Evolutionary conservation across 768 basidiomycete species (phyloP).

Genomic region (Agrocybe pediades): DNA sequence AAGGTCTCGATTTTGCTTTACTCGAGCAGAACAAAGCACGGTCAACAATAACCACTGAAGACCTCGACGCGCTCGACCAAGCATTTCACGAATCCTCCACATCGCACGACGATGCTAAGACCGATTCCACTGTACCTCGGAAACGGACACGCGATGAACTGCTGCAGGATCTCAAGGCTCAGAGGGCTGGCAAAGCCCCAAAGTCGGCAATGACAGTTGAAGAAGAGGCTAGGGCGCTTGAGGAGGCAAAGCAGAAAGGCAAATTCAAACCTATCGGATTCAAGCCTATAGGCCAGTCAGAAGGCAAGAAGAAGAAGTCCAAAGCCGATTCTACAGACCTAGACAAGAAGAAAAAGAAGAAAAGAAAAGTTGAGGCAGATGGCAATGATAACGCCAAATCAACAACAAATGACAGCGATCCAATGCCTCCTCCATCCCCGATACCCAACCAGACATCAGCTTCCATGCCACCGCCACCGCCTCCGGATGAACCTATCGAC

Average conservation of each 20-base stretch:
- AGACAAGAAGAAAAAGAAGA: slow-evolving; percentile 67
- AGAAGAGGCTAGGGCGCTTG: slow-evolving; percentile 34
- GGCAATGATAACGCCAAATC: slow-evolving; percentile 2
- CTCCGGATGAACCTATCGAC: slow-evolving; percentile 36
- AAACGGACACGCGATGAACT: slow-evolving; percentile 84
- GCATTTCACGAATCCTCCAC: slow-evolving; percentile 56
- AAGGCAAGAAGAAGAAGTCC: slow-evolving; percentile 52
- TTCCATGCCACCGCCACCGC: slow-evolving; percentile 11
- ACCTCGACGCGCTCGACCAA: slow-evolving; percentile 82
- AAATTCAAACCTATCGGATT: slow-evolving; percentile 67
- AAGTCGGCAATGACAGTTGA: slow-evolving; percentile 23
- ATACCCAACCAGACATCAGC: slow-evolving; percentile 3
- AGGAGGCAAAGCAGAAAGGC: slow-evolving; percentile 49
- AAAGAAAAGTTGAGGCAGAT: slow-evolving; percentile 24
- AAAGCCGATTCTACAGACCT: slow-evolving; percentile 39
- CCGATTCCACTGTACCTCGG: slow-evolving; percentile 35
- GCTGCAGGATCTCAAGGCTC: slow-evolving; percentile 70
- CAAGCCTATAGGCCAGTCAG: slow-evolving; percentile 55
- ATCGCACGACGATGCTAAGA: slow-evolving; percentile 15
- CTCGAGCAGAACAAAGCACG: slow-evolving; percentile 84
- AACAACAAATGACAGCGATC: slow-evolving; percentile 14
- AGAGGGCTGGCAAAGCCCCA: slow-evolving; percentile 36
- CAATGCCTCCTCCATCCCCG: slow-evolving; percentile 20
- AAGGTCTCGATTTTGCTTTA: slow-evolving; percentile 86
- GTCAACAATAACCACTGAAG: slow-evolving; percentile 54